Conservation (phyloP, 2,329 filamentous ascomycete species). For the Aquanectria penicillioides region DNA sequence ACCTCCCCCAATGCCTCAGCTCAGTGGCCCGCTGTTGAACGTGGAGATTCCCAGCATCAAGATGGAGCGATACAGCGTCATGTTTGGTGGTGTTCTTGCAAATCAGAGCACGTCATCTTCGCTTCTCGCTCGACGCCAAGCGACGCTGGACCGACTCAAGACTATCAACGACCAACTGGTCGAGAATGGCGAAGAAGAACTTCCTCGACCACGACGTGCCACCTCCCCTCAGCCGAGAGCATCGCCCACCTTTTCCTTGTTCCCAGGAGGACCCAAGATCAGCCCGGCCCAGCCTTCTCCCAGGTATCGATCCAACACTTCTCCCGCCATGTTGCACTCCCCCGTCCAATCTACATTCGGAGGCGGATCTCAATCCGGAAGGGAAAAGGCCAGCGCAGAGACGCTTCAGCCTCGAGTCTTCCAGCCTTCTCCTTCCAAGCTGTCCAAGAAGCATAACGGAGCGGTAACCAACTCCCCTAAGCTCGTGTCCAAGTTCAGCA, state of each 20-base stretch:
- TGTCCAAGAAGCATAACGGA: conserved; percentile 1
- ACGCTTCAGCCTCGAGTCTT: conserved; percentile 25
- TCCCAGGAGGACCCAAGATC: conserved; percentile 47
- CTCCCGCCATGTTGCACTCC: conserved; percentile 59
- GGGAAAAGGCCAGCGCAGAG: conserved; percentile 11
- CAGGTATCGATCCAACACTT: conserved; percentile 63
- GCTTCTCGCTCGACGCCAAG: conserved; percentile 67
- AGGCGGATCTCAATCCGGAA: not conserved
- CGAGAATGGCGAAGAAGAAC: conserved; percentile 49
- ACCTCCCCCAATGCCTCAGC: conserved; percentile 28
- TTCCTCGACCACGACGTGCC: conserved; percentile 52
- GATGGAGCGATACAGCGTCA: conserved; percentile 91
- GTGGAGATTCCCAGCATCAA: conserved; percentile 83
- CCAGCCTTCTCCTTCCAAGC: conserved; percentile 22
- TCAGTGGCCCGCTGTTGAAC: conserved; percentile 62
- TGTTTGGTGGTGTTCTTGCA: conserved; percentile 83
- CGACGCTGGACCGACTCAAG: conserved; percentile 66
- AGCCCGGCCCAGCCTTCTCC: conserved; percentile 49
- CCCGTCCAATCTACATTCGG: conserved; percentile 52
- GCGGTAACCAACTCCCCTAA: conserved; percentile 19
- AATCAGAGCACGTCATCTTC: conserved; percentile 44
- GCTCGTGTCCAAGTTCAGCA: conserved; percentile 41
- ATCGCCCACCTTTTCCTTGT: conserved; percentile 59
- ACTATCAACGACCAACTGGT: conserved; percentile 58
- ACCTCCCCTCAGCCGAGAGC: conserved; percentile 58